Base-by-base conservation (phyloP, 306 rosid species). In the Mucuna pruriens region DNA sequence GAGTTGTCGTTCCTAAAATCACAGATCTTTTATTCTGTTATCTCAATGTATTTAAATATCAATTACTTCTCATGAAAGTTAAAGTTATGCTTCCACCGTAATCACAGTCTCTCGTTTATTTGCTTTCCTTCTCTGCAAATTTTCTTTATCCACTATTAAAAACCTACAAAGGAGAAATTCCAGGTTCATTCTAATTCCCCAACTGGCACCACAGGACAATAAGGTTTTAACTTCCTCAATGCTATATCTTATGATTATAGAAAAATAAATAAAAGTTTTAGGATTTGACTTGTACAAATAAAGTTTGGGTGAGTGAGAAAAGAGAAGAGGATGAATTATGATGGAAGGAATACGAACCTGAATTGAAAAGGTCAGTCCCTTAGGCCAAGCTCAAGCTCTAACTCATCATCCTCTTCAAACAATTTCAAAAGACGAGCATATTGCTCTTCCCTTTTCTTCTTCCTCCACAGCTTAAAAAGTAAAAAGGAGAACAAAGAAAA, bases 371-470 rank as follows among this genome's bases (percentile, higher is more conserved):
- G 38, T 82, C 84, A 88, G 31, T 89, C 94, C 73, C 92, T 88
- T 40, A 92, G 90, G 87, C 97, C 97, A 76, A 92, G 97, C 80
- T 93, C 97, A 71, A 93, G 72, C 87, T 93, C 97, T 54, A 93
- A 88, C 42, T 91, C 97, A 70, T 91, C 97, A 71, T 93, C 97
- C 84, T 93, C 93, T 90, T 93, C 97, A 80, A 93, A 93, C 85
- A 91, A 74, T 82, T 93, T 93, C 85, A 90, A 82, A 57, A 93
- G 97, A 34, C 93, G 88, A 17, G 92, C 93, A 84, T 90, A 89
- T 57, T 91, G 97, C 62, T 91, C 94, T 52, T 94, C 97, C 84
- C 98, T 88, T 81, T 87, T 91, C 91, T 93, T 93, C 96, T 80
- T 91, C 69, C 63, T 91, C 97, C 97, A 88, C 22, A 87, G 80